Percentiles rank a stretch among this genome's conserved stretches.
Evolutionary conservation across 1,284 basidiomycete species (phyloP).

Genomic region (Earliella scabrosa): DNA sequence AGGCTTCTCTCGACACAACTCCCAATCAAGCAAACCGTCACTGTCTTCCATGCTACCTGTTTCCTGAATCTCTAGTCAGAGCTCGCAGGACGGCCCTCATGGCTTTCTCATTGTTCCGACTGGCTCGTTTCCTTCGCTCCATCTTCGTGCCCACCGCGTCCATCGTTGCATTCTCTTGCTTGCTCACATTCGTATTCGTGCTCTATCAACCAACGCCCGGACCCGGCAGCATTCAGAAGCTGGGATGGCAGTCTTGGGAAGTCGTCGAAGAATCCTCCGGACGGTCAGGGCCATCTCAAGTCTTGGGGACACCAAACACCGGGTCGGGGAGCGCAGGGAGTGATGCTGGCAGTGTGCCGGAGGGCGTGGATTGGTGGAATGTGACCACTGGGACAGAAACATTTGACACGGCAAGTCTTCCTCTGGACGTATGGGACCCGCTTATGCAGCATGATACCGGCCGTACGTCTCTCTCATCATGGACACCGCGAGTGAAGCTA

Average conservation of each 20-base stretch:
- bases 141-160: slow-evolving; percentile 61
- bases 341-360: slow-evolving; percentile 13
- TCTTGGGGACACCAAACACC: not conserved
- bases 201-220: slow-evolving; percentile 76
- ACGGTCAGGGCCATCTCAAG: not conserved
- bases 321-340: slow-evolving; percentile 15
- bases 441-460: slow-evolving; percentile 83
- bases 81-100: slow-evolving; percentile 16
- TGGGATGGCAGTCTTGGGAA: slow-evolving; percentile 96
- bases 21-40: not conserved
- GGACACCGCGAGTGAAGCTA: not conserved
- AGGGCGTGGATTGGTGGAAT: slow-evolving; percentile 76
- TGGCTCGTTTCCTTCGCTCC: slow-evolving; percentile 48
- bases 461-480: slow-evolving; percentile 7
- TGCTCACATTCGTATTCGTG: slow-evolving; percentile 76
- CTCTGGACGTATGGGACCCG: slow-evolving; percentile 83
- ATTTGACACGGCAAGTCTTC: slow-evolving; percentile 62
- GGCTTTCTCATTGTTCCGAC: slow-evolving; percentile 36
- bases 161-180: slow-evolving; percentile 66
- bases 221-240: slow-evolving; percentile 70
- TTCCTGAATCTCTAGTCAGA: not conserved
- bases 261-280: slow-evolving; percentile 42
- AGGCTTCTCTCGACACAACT: no score
- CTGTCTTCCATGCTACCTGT: not conserved
- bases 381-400: slow-evolving; percentile 40